These are phyloP conservation scores for Typha latifolia DNA, from an alignment of 176 grass and related monocot genomes.

Conservation along the genomic window DNA sequence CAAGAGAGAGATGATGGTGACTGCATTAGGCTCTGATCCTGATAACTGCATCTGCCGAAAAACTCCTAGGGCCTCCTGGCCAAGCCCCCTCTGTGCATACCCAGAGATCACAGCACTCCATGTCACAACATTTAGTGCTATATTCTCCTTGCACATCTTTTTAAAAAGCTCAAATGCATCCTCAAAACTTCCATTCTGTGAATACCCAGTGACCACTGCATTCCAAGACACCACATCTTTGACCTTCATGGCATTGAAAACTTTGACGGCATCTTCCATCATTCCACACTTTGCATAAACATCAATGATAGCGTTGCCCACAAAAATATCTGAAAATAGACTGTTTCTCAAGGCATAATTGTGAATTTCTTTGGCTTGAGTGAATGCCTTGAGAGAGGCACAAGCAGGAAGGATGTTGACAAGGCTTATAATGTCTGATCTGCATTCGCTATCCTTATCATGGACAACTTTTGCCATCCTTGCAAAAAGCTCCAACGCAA, in stretches of 20 bases:
- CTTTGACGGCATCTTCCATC: constrained; percentile 47
- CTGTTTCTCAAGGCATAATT: constrained; percentile 55
- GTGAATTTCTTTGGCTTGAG: constrained; percentile 70
- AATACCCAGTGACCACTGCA: constrained; percentile 61
- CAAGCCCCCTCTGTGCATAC: constrained; percentile 64
- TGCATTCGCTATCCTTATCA: constrained; percentile 35
- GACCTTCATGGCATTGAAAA: constrained; percentile 61
- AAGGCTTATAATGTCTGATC: constrained; percentile 74
- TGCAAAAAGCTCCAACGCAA: constrained; percentile 54
- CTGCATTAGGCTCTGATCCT: constrained; percentile 54
- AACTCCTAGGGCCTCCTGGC: constrained; percentile 47
- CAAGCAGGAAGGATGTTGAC: constrained; percentile 87
- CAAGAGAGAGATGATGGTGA: constrained; percentile 71
- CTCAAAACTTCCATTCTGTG: constrained; percentile 68
- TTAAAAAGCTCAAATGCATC: constrained; percentile 54
- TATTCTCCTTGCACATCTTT: constrained; percentile 56
- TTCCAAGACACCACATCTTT: constrained; percentile 76
- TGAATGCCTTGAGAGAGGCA: constrained; percentile 55
- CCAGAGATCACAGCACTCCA: constrained; percentile 76
- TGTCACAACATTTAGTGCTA: constrained; percentile 50
- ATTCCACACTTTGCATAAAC: constrained; percentile 70
- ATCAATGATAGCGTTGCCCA: constrained; percentile 59
- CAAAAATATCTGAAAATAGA: constrained; percentile 66
- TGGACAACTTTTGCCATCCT: constrained; percentile 42
- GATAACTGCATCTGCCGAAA: constrained; percentile 59